Evolutionary conservation across 2,329 filamentous ascomycete species (phyloP).

Genomic region (Ophioceras dolichostomum): DNA sequence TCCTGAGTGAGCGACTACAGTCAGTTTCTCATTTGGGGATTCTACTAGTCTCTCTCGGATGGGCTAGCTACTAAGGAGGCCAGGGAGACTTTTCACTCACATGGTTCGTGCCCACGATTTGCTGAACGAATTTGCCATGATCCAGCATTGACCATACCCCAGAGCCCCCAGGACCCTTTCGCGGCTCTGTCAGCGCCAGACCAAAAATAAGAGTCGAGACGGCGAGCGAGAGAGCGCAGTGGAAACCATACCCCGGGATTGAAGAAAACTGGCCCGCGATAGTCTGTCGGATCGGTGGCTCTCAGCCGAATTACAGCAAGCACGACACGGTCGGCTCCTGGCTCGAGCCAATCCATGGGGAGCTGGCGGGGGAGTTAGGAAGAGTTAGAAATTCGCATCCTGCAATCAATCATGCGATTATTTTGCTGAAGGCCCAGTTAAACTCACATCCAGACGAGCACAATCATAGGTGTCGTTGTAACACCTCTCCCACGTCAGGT

Average conservation of each 20-base stretch:
- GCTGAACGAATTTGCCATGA: slow-evolving; percentile 23
- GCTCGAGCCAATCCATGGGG: slow-evolving; percentile 27
- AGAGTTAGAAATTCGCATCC: not conserved
- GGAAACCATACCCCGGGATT: slow-evolving; percentile 20
- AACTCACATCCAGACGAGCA: slow-evolving; percentile 18
- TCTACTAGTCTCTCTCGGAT: not conserved
- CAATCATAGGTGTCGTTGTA: slow-evolving; percentile 21
- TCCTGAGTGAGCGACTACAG: slow-evolving; percentile 20
- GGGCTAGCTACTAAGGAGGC: not conserved
- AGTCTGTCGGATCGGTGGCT: slow-evolving; percentile 14
- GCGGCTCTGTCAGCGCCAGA: not conserved
- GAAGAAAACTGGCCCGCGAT: slow-evolving; percentile 23
- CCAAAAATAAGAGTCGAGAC: not conserved
- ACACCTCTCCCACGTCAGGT: slow-evolving; percentile 21
- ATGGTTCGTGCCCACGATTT: slow-evolving; percentile 32
- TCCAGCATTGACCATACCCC: slow-evolving; percentile 23
- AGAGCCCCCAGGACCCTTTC: slow-evolving; percentile 36
- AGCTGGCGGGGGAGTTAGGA: slow-evolving; percentile 9
- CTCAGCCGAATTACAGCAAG: slow-evolving; percentile 24
- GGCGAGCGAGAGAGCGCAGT: no score
- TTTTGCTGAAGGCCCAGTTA: not conserved
- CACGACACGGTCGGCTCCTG: slow-evolving; percentile 17
- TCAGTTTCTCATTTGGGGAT: no score
- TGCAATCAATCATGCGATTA: no score
- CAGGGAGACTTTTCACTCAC: slow-evolving; percentile 13